phyloP scores from a whole-genome alignment of 108 stramenopile species.

The Fistulifera solaris region DNA sequence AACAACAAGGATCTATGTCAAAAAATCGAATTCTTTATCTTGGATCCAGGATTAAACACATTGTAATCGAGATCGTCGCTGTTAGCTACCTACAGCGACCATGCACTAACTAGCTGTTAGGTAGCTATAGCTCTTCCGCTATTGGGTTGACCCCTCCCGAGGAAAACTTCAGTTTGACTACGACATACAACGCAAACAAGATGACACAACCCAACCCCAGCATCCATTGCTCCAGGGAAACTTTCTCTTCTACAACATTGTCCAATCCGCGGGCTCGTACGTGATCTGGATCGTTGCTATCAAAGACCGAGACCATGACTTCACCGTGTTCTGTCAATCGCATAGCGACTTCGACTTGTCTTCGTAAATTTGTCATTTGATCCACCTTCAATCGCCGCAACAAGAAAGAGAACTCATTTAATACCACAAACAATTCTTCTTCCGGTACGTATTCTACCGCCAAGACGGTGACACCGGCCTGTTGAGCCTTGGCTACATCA shows the following conservation, averaged over 20 bases:
- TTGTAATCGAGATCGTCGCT: too few relatives aligned
- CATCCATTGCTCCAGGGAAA: constrained; percentile 21
- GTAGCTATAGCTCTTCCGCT: too few relatives aligned
- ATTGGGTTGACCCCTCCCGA: not conserved
- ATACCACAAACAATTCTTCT: constrained; percentile 33
- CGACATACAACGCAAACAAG: constrained; percentile 26
- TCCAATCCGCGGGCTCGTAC: constrained; percentile 11
- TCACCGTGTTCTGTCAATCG: constrained; percentile 46
- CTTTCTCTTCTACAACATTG: constrained; percentile 9
- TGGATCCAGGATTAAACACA: too few relatives aligned
- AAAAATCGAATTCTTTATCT: too few relatives aligned
- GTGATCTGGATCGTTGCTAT: constrained; percentile 71
- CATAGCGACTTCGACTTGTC: constrained; percentile 60
- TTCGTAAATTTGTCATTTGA: constrained; percentile 14
- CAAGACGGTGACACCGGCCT: constrained; percentile 59
- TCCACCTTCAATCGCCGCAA: constrained; percentile 35
- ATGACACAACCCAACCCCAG: constrained; percentile 11
- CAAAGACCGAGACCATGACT: constrained; percentile 67
- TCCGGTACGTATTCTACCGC: constrained; percentile 59
- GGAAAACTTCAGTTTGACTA: constrained; percentile 25
- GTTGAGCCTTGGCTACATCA: constrained; percentile 35
- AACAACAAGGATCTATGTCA: too few relatives aligned
- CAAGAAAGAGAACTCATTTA: constrained; percentile 58
- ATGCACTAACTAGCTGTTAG: too few relatives aligned
- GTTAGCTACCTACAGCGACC: too few relatives aligned